Conservation (phyloP, 1,139 yeast genomes). For the Debaryomyces sp. region DNA sequence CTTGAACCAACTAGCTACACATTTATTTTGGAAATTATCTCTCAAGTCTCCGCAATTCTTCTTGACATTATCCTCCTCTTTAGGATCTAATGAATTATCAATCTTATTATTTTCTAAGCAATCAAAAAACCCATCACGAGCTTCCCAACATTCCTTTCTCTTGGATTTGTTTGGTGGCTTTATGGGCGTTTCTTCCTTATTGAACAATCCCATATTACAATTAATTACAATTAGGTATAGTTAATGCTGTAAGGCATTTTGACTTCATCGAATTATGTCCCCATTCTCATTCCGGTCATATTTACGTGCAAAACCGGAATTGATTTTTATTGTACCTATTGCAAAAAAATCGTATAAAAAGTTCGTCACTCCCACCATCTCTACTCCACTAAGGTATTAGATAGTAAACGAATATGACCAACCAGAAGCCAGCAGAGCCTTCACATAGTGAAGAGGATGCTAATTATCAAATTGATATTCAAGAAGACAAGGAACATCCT, state of each 20-base stretch:
- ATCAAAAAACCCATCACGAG: conserved; percentile 45
- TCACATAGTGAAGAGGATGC: conserved; percentile 1
- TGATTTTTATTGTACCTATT: not conserved
- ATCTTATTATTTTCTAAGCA: conserved; percentile 43
- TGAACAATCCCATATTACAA: conserved; percentile 39
- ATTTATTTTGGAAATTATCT: conserved; percentile 39
- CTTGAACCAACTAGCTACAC: conserved; percentile 50
- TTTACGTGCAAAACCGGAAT: conserved; percentile 3
- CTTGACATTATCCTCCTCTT: conserved; percentile 34
- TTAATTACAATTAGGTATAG: not conserved
- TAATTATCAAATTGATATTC: conserved; percentile 16
- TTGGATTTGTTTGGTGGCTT: conserved; percentile 45
- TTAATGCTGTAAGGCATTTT: conserved; percentile 1
- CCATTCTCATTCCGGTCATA: not conserved
- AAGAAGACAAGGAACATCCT: conserved; percentile 22
- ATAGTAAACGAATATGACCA: not conserved
- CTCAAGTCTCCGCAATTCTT: conserved; percentile 38
- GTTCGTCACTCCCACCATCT: not conserved
- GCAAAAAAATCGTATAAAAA: conserved; percentile 1
- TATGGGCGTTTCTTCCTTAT: conserved; percentile 27
- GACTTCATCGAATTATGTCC: not conserved
- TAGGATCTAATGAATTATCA: conserved; percentile 48
- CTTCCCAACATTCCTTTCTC: conserved; percentile 47
- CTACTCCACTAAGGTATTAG: not conserved
- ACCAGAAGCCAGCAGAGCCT: not conserved